A percentile compares a stretch with the other conserved stretches of the same genome.
phyloP scores from a whole-genome alignment of 2,329 filamentous ascomycete species.

The Fusarium floridanum region DNA sequence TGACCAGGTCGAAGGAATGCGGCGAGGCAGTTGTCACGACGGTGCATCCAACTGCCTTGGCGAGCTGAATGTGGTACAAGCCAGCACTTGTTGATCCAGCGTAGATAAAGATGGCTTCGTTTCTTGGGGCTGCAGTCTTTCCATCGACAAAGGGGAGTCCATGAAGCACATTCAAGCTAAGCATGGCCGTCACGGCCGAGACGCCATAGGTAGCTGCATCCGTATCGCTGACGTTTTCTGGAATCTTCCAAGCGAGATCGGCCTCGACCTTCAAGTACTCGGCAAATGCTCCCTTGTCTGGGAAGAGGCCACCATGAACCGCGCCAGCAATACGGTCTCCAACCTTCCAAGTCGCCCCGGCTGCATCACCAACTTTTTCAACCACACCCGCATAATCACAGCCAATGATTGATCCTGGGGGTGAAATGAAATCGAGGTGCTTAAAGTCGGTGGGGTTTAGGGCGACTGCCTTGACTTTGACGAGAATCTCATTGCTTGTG shows the following conservation, averaged over 20 bases:
- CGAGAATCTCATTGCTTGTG: constrained; percentile 40
- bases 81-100: constrained; percentile 64
- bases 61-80: constrained; percentile 60
- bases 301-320: constrained; percentile 44
- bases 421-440: constrained; percentile 47
- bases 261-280: constrained; percentile 40
- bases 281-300: constrained; percentile 46
- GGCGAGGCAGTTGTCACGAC: constrained; percentile 59
- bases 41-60: constrained; percentile 57
- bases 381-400: constrained; percentile 51
- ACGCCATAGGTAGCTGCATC: constrained; percentile 43
- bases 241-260: constrained; percentile 45
- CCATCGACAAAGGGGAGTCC: constrained; percentile 36
- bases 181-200: constrained; percentile 44
- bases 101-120: constrained; percentile 57
- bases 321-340: constrained; percentile 43
- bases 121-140: neutral
- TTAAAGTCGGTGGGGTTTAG: constrained; percentile 51
- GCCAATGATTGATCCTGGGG: constrained; percentile 47
- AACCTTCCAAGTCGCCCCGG: constrained; percentile 24
- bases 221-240: constrained; percentile 35
- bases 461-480: constrained; percentile 48
- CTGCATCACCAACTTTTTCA: constrained; percentile 43
- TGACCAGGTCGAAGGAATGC: constrained; percentile 58
- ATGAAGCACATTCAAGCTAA: constrained; percentile 41